These are phyloP conservation scores for Metschnikowia corniflorae DNA, from an alignment of 805 yeast species.

Conservation along the genomic window DNA sequence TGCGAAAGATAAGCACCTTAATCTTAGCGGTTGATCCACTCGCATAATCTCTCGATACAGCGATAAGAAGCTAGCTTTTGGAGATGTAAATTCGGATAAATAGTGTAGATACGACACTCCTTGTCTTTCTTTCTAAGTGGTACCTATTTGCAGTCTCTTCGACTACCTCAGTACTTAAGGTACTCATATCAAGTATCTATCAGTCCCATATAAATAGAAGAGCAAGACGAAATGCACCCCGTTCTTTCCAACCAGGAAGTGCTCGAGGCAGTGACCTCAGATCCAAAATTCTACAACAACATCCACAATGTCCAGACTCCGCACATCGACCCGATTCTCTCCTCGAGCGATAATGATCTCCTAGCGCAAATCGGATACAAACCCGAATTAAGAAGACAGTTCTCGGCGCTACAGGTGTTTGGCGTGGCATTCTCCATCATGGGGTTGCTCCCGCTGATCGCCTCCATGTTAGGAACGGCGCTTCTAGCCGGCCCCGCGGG, in stretches of 20 bases:
- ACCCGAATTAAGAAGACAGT: constrained; percentile 61
- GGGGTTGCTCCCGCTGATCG: constrained; percentile 65
- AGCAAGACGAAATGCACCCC: constrained; percentile 6
- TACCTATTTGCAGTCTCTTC: neutral
- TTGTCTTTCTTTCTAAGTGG: neutral
- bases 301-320: constrained; percentile 30
- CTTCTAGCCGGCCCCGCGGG: constrained; percentile 63
- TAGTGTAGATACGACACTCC: neutral
- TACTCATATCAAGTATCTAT: too few relatives aligned
- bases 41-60: neutral
- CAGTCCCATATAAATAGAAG: too few relatives aligned
- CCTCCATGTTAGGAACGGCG: constrained; percentile 52
- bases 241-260: constrained; percentile 20
- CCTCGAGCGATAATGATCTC: constrained; percentile 25
- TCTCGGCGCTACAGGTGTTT: constrained; percentile 60
- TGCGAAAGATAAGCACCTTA: too few relatives aligned
- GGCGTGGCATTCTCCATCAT: constrained; percentile 71
- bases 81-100: neutral
- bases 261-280: constrained; percentile 24
- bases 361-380: constrained; percentile 64
- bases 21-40: too few relatives aligned
- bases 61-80: neutral
- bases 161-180: too few relatives aligned
- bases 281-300: constrained; percentile 25
- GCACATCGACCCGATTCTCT: constrained; percentile 16